Evolutionary conservation across 2,329 filamentous ascomycete species (phyloP), one percentile per base, ranked within the genome.

Genomic region (Colletotrichum sublineola): DNA sequence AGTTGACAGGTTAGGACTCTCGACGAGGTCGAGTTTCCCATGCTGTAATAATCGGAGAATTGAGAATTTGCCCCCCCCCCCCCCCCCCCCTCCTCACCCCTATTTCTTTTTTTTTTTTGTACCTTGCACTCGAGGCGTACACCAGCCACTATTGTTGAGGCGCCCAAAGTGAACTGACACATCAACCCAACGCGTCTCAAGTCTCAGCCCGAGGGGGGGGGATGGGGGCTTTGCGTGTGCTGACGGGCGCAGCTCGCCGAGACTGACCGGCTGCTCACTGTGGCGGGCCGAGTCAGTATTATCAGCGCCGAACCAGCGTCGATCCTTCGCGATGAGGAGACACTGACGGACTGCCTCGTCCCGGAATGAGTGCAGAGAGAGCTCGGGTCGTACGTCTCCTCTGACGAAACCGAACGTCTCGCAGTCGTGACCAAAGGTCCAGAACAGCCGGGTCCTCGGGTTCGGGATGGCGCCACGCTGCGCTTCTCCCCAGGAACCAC

Each of bases 211-310:
- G 14, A 31, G 5, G 8, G 12, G 2, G 8, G n/a, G 14, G 29
- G 7, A 3, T 5, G 18, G 55, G 15, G 55, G 36, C 36, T 29
- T 57, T 40, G 36, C 55, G 36, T 18, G 12, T 24, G 36, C 33
- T 57, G 55, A 57, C 36, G 12, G 55, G 55, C 55, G 55, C 55
- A 29, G 38, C 20, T 5, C 8, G 12, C 11, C 9, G 36, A 29
- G 52, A 36, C 31, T 38, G 52, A 36, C 20, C 18, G 4, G 11
- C 20, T 6, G 53, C 36, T n/a, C 55, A 15, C 20, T 9, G 20
- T 7, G 20, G 53, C 31, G 20, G 55, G 55, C 14, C 55, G 55
- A 57, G 55, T 56, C 53, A 56, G 38, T 24, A 40, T 57, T 48
- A 24, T 12, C 36, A 8, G 1, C 20, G n/a, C 36, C n/a, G 20